A percentile compares a stretch with the other conserved stretches of the same genome.
Conservation (phyloP, 192 early-diverging fungal genomes). For the Globomyces pollinis-pini region DNA sequence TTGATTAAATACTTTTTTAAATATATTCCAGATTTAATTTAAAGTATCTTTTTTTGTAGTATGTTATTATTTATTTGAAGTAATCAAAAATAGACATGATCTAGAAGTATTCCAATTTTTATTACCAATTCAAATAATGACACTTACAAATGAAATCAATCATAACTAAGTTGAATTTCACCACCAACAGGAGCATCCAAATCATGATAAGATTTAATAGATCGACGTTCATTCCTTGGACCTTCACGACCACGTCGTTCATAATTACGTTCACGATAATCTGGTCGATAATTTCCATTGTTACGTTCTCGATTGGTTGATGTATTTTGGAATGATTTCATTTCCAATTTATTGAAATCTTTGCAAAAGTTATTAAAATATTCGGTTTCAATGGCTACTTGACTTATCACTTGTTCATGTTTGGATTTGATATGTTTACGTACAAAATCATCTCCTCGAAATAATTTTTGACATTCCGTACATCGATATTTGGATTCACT, state of each 20-base stretch:
- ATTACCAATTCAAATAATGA: too few relatives aligned
- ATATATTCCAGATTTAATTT: neutral
- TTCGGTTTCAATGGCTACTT: slow-evolving; percentile 54
- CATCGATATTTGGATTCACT: slow-evolving; percentile 85
- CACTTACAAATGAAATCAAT: slow-evolving; percentile 9
- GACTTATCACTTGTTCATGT: slow-evolving; percentile 67
- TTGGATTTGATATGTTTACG: slow-evolving; percentile 89
- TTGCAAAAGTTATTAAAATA: slow-evolving; percentile 83
- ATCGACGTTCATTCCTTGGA: slow-evolving; percentile 22
- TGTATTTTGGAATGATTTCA: slow-evolving; percentile 16
- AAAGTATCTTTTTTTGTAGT: neutral
- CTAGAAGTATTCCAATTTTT: neutral
- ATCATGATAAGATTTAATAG: slow-evolving; percentile 23
- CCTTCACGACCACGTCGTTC: neutral
- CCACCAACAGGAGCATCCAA: slow-evolving; percentile 16
- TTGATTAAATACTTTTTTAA: too few relatives aligned
- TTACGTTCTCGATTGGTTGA: slow-evolving; percentile 10
- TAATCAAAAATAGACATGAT: neutral
- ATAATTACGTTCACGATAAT: neutral
- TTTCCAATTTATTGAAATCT: slow-evolving; percentile 68
- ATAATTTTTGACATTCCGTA: slow-evolving; percentile 82
- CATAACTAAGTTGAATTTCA: slow-evolving; percentile 14
- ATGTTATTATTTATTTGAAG: neutral
- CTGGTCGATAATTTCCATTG: slow-evolving; percentile 8
- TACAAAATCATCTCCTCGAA: slow-evolving; percentile 89